Evolutionary conservation across 2,329 filamentous ascomycete genomes (phyloP), one percentile per base, ranked within the genome.

Genomic region (Reticulascus tulasneorum): DNA sequence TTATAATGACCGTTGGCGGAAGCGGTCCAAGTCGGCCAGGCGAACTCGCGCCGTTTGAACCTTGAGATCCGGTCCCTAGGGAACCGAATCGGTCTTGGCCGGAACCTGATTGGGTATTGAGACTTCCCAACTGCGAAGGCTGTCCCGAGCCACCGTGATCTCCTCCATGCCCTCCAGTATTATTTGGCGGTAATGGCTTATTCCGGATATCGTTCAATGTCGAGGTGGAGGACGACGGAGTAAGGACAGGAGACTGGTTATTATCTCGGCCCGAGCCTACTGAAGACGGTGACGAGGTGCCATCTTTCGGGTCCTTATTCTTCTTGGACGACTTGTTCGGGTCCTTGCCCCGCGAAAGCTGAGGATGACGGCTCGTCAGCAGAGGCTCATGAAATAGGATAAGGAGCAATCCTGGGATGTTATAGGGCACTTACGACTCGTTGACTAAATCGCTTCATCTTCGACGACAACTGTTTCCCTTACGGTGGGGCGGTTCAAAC

Each of bases 381-480:
- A 47, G 29, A 32, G 18, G 25, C 35, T 46, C 33, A 39, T 23
- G 17, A 30, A 11, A 35, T 40, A 39, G 28, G 40, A 47, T 20
- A 23, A 28, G 33, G 23, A 30, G 33, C 39, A 42, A 33, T 37
- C 37, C 32, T 20, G 22, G 21, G 40, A 22, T 19, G 29, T 33
- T 26, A 40, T 27, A 34, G 25, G 28, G 24, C 28, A 80, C 86
- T 76, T 80, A 95, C 89, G 75, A 96, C 89, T 84, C 86, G 87
- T 75, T 94, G 88, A 69, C 89, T 86, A 68, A 97, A 94, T 64
- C 88, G 86, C 74, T 95, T 96, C 91, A 97, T 96, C 67, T 76
- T 85, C 66, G 64, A 66, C 48, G 53, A 54, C 40, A 45, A 37
- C 33, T 29, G 33, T 31, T 33, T 48, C 23, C 29, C 31, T 43